Conservation (phyloP, 2,329 filamentous ascomycete genomes). For the Talaromyces sp. region DNA sequence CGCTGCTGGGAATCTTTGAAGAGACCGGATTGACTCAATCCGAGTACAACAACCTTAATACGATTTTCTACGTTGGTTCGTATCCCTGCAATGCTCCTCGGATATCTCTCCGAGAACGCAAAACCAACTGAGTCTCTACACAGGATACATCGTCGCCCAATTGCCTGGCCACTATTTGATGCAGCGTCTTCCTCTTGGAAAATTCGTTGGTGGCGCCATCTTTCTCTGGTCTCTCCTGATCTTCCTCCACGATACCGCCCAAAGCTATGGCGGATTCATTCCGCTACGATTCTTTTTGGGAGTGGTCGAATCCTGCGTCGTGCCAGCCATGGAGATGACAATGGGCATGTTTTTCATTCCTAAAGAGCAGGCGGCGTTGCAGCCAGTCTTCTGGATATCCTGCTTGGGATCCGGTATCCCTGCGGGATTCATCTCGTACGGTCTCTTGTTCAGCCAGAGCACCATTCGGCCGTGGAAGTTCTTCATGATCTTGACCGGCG, state of each 20-base stretch:
- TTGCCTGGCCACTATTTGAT: constrained; percentile 39
- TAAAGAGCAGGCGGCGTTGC: constrained; percentile 43
- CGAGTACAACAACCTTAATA: constrained; percentile 39
- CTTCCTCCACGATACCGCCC: constrained; percentile 34
- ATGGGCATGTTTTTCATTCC: constrained; percentile 42
- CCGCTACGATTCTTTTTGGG: constrained; percentile 34
- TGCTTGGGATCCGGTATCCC: constrained; percentile 26
- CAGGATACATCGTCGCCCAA: constrained; percentile 34
- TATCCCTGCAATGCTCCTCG: neutral
- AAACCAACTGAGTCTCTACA: neutral
- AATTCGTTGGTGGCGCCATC: constrained; percentile 24
- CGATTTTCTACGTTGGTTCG: constrained; percentile 40
- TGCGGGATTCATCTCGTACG: constrained; percentile 37
- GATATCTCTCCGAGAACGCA: neutral
- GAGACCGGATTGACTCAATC: constrained; percentile 34
- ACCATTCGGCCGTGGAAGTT: constrained; percentile 29
- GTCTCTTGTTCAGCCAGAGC: constrained; percentile 31
- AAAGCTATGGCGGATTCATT: constrained; percentile 30
- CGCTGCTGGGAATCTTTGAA: constrained; percentile 39
- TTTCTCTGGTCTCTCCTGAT: constrained; percentile 34
- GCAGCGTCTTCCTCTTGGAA: constrained; percentile 35
- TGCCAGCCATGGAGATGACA: constrained; percentile 39
- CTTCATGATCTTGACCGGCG: constrained; percentile 36
- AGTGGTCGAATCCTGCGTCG: constrained; percentile 30
- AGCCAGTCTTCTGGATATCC: constrained; percentile 47